Evolutionary conservation across 495 filamentous ascomycete species (phyloP).

Genomic region (Pseudomonodictys pantanalensis): DNA sequence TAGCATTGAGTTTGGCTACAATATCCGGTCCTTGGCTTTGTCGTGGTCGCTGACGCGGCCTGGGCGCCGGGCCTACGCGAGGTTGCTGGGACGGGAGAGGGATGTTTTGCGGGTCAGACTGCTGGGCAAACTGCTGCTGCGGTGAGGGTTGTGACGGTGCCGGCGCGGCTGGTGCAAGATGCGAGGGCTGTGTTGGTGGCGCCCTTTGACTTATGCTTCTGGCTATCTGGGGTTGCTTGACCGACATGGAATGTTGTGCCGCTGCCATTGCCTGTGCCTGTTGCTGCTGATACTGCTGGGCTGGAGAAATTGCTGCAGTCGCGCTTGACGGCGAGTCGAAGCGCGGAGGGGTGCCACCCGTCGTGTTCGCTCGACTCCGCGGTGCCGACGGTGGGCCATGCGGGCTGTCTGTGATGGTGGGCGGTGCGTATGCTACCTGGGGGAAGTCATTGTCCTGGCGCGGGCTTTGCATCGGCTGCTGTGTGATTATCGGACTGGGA

Average conservation of each 20-base stretch:
- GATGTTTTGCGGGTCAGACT: slow-evolving; percentile 56
- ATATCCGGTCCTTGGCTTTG: slow-evolving; percentile 79
- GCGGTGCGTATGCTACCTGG: slow-evolving; percentile 37
- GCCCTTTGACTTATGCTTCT: slow-evolving; percentile 65
- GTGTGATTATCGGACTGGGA: slow-evolving; percentile 30
- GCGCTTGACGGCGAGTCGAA: slow-evolving; percentile 37
- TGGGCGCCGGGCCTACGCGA: slow-evolving; percentile 54
- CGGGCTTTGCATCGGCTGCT: slow-evolving; percentile 14
- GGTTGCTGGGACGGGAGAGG: slow-evolving; percentile 49
- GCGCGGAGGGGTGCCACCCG: slow-evolving; percentile 32
- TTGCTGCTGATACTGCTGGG: slow-evolving; percentile 75
- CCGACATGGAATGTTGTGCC: slow-evolving; percentile 65
- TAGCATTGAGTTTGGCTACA: slow-evolving; percentile 73
- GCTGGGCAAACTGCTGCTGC: slow-evolving; percentile 55
- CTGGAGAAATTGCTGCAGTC: slow-evolving; percentile 36
- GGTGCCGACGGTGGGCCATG: slow-evolving; percentile 45
- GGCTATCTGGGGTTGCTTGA: slow-evolving; percentile 44
- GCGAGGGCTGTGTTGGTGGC: slow-evolving; percentile 39
- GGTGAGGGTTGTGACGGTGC: slow-evolving; percentile 50
- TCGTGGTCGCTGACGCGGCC: slow-evolving; percentile 72
- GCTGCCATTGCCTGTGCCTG: slow-evolving; percentile 76
- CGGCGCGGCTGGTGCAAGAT: slow-evolving; percentile 32
- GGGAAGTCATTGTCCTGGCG: slow-evolving; percentile 37
- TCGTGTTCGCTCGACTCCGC: slow-evolving; percentile 42
- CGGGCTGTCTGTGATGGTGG: slow-evolving; percentile 43